These are phyloP conservation scores for Blumeriella jaapii DNA, from an alignment of 2,329 filamentous ascomycete species.

Conservation along the genomic window DNA sequence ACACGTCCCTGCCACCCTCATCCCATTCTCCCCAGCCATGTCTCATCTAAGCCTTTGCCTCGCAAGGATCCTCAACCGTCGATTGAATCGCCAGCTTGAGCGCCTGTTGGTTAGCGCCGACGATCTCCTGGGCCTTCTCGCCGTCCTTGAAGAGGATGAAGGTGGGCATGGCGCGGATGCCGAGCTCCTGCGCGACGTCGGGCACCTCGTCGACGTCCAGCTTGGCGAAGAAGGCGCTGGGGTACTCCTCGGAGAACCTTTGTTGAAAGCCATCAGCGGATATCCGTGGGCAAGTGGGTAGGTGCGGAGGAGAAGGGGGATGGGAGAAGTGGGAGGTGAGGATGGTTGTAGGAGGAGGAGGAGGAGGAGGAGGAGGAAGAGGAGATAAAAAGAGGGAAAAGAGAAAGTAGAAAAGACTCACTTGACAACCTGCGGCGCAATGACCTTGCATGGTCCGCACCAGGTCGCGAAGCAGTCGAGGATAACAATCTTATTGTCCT, in stretches of 20 bases:
- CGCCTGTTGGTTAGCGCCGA: conserved; percentile 70
- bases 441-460: conserved; percentile 93
- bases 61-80: too few species aligned
- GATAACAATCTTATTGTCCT: conserved; percentile 51
- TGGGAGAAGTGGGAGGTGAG: conserved; percentile 6
- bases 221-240: conserved; percentile 67
- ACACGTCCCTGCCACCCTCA: too few species aligned
- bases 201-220: conserved; percentile 78
- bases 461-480: conserved; percentile 82
- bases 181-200: conserved; percentile 64
- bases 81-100: conserved; percentile 37
- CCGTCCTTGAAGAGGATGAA: conserved; percentile 78
- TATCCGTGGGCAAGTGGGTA: conserved; percentile 3
- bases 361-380: too few species aligned
- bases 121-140: conserved; percentile 58
- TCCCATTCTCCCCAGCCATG: too few species aligned
- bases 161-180: conserved; percentile 84
- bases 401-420: conserved; percentile 30
- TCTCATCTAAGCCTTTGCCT: too few species aligned
- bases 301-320: background rate
- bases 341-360: conserved; percentile 1
- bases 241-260: conserved; percentile 50
- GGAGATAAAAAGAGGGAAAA: too few species aligned
- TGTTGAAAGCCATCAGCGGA: too few species aligned
- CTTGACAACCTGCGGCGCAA: conserved; percentile 64